Evolutionary conservation across 2,329 filamentous ascomycete genomes (phyloP).

Genomic region (Aspergillus spinulosporus): DNA sequence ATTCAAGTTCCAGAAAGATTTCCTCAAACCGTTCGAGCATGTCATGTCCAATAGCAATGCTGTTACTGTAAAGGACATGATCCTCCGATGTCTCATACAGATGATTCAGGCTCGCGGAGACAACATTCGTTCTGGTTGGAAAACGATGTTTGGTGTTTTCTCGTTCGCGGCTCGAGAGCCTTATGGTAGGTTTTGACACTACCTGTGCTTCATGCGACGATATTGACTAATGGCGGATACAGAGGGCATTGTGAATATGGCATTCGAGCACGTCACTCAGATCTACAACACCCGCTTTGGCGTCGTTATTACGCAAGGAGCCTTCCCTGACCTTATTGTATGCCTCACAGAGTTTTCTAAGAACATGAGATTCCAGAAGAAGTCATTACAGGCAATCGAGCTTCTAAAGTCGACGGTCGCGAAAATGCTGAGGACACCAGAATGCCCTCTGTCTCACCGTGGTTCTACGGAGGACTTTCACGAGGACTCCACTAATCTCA

Average conservation of each 20-base stretch:
- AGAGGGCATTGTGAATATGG: constrained; percentile 94
- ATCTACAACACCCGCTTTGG: constrained; percentile 96
- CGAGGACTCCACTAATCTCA: constrained; percentile 51
- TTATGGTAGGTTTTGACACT: constrained; percentile 57
- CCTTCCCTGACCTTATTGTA: constrained; percentile 93
- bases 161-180: constrained; percentile 91
- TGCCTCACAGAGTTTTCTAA: constrained; percentile 98
- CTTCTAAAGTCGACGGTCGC: constrained; percentile 89
- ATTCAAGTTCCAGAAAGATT: constrained; percentile 99
- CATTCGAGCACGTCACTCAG: constrained; percentile 93
- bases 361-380: constrained; percentile 98
- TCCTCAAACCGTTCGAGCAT: constrained; percentile 96
- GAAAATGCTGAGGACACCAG: constrained; percentile 91
- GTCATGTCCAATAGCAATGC: constrained; percentile 92
- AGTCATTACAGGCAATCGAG: constrained; percentile 93
- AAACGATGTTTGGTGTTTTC: constrained; percentile 99
- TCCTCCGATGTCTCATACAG: constrained; percentile 90
- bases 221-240: constrained; percentile 12
- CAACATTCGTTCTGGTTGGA: constrained; percentile 97
- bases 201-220: neutral
- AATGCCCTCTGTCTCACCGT: constrained; percentile 81
- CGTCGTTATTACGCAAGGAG: constrained; percentile 92
- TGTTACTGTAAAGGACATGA: constrained; percentile 95
- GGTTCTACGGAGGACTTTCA: constrained; percentile 49
- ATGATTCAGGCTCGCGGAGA: constrained; percentile 98